Evolutionary conservation across 2,329 filamentous ascomycete species (phyloP), one percentile per base, ranked within the genome.

Genomic region (Colletotrichum sp.): DNA sequence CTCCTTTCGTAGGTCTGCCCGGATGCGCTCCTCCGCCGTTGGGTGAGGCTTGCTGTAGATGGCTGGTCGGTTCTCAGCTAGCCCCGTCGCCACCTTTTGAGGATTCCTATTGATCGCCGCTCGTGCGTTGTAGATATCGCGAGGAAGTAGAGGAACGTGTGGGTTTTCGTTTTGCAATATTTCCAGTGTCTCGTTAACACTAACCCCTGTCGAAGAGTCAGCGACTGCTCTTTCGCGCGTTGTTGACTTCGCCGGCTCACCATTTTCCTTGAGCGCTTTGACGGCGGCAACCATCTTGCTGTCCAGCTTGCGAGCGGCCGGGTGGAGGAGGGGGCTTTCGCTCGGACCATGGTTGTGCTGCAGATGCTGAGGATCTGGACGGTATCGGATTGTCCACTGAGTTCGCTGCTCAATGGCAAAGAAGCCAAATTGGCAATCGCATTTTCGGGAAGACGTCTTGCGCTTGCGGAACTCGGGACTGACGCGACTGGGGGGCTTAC

Each of bases 361-460:
- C 55, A 93, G 84, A 80, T 93, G 92, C 68, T 86, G 81, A 7
- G 87, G 83, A 77, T 93, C 90, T 3, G 92, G 92, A 6, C 92
- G 89, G 80, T 93, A 93, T 69, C 92, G 88, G 74, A 93, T 90
- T 0, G 91, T 91, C 92, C 92, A 93, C 79, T 93, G 91, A 1
- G 91, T 93, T 75, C 92, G 88, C 80, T 93, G 91, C 82, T 93
- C 92, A 52, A 93, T 92, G 71, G 92, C 92, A 78, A 93, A 93
- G 82, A 93, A 93, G n/a, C 92, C 92, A 81, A 93, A 93, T 34
- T 91, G 91, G 78, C 92, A 93, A 79, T 93, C 92, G 79, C 92
- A 93, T 80, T 93, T 93, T 62, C 92, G 88, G n/a, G 92, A 93
- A 10, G 92, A 93, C 1, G 92, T 93, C 81, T 92, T 92, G 26